Percentiles rank a stretch among this genome's conserved stretches.
Conservation (phyloP, 148 eudicot genomes). For the Diospyros kaki region DNA sequence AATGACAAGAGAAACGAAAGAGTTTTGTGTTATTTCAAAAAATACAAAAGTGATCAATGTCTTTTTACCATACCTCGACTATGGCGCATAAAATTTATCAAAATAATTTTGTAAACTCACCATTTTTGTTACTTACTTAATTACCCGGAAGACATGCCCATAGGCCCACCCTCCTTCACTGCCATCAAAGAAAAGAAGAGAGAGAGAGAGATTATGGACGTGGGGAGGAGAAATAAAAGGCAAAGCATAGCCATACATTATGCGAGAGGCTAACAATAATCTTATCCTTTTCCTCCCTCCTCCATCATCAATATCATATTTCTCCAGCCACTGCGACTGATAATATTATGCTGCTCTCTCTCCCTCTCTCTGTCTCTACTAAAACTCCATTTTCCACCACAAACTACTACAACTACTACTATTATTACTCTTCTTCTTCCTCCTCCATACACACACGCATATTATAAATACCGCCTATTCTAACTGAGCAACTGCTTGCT, state of each 20-base stretch:
- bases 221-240: conserved; percentile 11
- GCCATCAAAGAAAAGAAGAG: not conserved
- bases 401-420: no score
- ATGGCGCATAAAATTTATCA: no score
- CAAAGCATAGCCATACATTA: conserved; percentile 60
- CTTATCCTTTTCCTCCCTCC: conserved; percentile 33
- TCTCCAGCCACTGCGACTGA: not conserved
- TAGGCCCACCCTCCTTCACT: no score
- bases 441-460: not conserved
- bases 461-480: not conserved
- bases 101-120: no score
- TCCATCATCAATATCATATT: conserved; percentile 2
- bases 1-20: no score
- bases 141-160: no score
- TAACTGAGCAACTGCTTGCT: not conserved
- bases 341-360: conserved; percentile 8
- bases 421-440: conserved; percentile 1
- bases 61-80: no score
- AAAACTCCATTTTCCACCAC: not conserved
- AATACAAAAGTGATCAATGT: no score
- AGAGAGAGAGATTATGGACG: conserved; percentile 4
- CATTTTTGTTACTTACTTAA: no score
- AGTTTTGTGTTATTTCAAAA: no score
- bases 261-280: conserved; percentile 51
- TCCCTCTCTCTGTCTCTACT: conserved; percentile 8